Evolutionary conservation across 176 grass and related monocot species (phyloP).

Genomic region (Aegilops longissima): DNA sequence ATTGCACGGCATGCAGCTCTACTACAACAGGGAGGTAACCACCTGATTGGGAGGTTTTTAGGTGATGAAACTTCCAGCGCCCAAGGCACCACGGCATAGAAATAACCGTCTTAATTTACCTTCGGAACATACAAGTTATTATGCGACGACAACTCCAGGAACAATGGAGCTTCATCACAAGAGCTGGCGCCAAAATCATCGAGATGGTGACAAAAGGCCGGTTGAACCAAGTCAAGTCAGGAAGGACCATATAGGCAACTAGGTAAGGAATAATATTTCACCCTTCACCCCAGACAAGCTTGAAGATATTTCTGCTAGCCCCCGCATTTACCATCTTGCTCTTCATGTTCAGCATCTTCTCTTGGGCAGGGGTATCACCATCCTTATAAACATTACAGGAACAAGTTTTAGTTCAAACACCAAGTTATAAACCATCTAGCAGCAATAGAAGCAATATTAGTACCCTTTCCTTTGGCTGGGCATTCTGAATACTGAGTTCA

Average conservation of each 20-base stretch:
- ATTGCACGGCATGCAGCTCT: neutral
- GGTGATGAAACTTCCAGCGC: neutral
- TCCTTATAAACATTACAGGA: conserved; percentile 43
- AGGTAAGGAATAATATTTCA: neutral
- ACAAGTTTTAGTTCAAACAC: neutral
- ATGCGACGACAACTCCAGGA: neutral
- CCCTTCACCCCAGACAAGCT: conserved; percentile 56
- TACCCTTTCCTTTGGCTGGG: neutral
- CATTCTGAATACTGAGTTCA: neutral
- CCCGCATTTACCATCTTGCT: conserved; percentile 44
- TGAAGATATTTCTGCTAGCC: conserved; percentile 84
- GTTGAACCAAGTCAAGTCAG: neutral
- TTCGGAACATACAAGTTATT: neutral
- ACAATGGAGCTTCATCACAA: neutral
- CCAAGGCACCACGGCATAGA: neutral
- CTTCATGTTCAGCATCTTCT: conserved; percentile 73
- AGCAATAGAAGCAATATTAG: neutral
- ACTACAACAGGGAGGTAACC: neutral
- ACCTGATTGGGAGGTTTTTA: neutral
- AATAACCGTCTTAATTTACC: neutral
- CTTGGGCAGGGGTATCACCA: conserved; percentile 58
- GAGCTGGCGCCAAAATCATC: neutral
- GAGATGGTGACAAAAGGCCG: neutral
- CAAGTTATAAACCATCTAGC: neutral
- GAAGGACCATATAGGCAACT: neutral